Conservation (phyloP, 805 yeast genomes). For the Naumovozyma baii region DNA sequence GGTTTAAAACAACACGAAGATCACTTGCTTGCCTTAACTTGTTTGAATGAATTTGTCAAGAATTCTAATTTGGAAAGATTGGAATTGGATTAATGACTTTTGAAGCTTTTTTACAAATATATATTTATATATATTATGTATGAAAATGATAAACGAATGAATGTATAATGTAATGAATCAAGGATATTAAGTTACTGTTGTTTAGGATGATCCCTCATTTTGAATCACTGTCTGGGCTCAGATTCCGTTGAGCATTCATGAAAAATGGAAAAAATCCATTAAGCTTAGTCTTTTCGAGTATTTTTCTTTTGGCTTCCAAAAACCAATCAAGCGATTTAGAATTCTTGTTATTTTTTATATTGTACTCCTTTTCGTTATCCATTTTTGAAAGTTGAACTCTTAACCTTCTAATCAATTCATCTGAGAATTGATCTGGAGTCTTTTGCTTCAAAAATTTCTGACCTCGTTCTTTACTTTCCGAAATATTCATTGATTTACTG, state of each 20-base stretch:
- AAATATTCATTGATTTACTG: not conserved
- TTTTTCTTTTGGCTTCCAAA: conserved; percentile 32
- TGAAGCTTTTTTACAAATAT: not conserved
- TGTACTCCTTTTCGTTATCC: not conserved
- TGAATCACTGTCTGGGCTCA: too few species aligned
- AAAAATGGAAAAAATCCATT: conserved; percentile 35
- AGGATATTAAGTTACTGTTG: not conserved
- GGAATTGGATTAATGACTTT: conserved; percentile 10
- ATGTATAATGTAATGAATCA: not conserved
- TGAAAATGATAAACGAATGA: not conserved
- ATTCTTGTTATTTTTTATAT: conserved; percentile 1
- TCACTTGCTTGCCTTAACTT: conserved; percentile 36
- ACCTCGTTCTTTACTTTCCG: conserved; percentile 3
- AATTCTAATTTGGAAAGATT: conserved; percentile 6
- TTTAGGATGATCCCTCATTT: too few species aligned
- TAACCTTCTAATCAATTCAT: conserved; percentile 25
- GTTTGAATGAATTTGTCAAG: conserved; percentile 11
- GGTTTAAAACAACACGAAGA: conserved; percentile 50
- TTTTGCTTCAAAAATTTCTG: not conserved
- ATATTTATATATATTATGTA: not conserved
- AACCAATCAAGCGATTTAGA: conserved; percentile 25
- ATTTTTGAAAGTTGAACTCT: conserved; percentile 22
- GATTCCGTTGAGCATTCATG: not conserved
- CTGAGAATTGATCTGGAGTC: conserved; percentile 22
- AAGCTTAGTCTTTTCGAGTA: conserved; percentile 45